phyloP scores from a whole-genome alignment of 805 yeast species.

The Candida mattraensis region DNA sequence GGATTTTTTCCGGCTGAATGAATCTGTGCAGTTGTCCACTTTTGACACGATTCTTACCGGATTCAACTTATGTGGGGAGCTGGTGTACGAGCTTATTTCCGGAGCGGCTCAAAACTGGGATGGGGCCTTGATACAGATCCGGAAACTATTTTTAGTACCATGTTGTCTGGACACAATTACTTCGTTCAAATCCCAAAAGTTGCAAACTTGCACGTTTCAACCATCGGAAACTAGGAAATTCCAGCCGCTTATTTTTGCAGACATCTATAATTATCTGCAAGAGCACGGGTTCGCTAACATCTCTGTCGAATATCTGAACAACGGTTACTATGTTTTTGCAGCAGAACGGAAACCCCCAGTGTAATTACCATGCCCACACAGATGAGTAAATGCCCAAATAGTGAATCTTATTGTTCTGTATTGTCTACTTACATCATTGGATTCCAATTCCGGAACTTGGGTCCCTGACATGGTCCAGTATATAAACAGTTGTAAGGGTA shows the following conservation, averaged over 20 bases:
- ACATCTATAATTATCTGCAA: slow-evolving; percentile 10
- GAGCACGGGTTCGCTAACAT: slow-evolving; percentile 9
- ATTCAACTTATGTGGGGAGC: slow-evolving; percentile 29
- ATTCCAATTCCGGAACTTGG: too few relatives aligned
- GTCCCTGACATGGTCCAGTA: too few relatives aligned
- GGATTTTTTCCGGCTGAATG: slow-evolving; percentile 9
- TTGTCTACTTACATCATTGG: too few relatives aligned
- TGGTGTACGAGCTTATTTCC: slow-evolving; percentile 20
- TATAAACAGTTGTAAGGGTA: too few relatives aligned
- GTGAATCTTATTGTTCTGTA: too few relatives aligned
- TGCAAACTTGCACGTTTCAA: neutral
- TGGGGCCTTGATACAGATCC: slow-evolving; percentile 1
- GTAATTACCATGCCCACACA: too few relatives aligned
- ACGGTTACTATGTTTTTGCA: slow-evolving; percentile 16
- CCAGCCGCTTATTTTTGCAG: slow-evolving; percentile 7
- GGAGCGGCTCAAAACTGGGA: slow-evolving; percentile 8
- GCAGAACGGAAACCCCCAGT: slow-evolving; percentile 6
- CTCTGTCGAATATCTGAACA: slow-evolving; percentile 14
- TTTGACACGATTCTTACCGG: slow-evolving; percentile 18
- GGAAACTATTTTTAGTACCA: slow-evolving; percentile 17
- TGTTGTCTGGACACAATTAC: slow-evolving; percentile 24
- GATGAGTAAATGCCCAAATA: too few relatives aligned
- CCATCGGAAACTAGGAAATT: neutral
- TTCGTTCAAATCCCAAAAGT: slow-evolving; percentile 8
- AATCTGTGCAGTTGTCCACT: slow-evolving; percentile 1